Base-by-base conservation (phyloP, 179 eudicot species). In the Amaranthus tricolor region DNA sequence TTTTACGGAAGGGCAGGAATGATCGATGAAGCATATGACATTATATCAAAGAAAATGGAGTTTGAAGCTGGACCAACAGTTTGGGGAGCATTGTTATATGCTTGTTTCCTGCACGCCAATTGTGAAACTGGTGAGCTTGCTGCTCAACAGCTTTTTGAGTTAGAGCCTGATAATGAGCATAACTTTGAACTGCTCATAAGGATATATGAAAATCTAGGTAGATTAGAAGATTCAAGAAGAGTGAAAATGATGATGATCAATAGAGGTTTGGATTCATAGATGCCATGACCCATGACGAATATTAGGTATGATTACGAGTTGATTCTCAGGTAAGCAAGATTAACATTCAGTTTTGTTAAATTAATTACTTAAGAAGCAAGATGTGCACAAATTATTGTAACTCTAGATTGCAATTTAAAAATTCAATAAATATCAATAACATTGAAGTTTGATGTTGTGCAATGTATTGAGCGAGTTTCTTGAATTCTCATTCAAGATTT, bases 81-180 rank as follows among this genome's bases (percentile, higher is more conserved):
- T 19, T 94, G 98, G 98, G 97, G 98, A 67, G 96, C 98, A 5
- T 80, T 90, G 84, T 77, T 94, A 15, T 89, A 94, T 62, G 91
- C 90, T 59, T 94, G 97, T 83, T 90, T 51, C 57, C 71, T 86
- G 72, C 85, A 87, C 77, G 85, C 80, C 7, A 83, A 88, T 79
- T 90, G 82, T 40, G 93, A 86, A 5, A 77, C 86, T 6, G 96
- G 92, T 13, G 97, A 89, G 83, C 64, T 84, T 57, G 91, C 96
- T 66, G 97, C 91, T 15, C 69, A 75, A 15, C 82, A 57, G 73
- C 89, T 94, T 68, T 90, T 92, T 20, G 91, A 88, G 73, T 74
- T 94, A 88, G 97, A 94, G 78, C 93, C 97, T 0, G 98, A 94
- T 81, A 89, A 88, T 61, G 92, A 87, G 47, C 90, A 84, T 61